Percentiles rank a stretch among this genome's conserved stretches.
Conservation (phyloP, 495 filamentous ascomycete genomes). For the Penicillium steckii region DNA sequence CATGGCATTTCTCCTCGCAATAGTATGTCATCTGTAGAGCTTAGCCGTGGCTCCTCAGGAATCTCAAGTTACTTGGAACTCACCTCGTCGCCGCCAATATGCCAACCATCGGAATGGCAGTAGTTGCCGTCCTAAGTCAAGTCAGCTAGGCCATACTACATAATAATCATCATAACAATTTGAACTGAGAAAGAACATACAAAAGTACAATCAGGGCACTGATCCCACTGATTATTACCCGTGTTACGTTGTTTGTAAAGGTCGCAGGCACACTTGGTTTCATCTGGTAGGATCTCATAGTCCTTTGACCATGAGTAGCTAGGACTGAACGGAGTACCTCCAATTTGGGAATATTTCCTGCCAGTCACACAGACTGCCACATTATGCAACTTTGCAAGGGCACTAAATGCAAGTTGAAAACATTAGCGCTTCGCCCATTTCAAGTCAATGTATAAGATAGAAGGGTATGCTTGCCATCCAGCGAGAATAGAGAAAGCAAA, state of each 20-base stretch:
- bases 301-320: conserved; percentile 3
- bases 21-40: not conserved
- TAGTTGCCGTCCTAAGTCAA: not conserved
- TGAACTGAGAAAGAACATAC: not conserved
- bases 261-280: conserved; percentile 12
- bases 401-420: not conserved
- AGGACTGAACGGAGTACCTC: conserved; percentile 1
- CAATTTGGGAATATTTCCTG: conserved; percentile 5
- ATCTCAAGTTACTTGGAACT: not conserved
- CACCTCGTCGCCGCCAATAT: not conserved
- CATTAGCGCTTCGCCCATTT: not conserved
- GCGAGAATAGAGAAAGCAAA: not conserved
- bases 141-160: not conserved
- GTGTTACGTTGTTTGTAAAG: conserved; percentile 24
- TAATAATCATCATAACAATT: not conserved
- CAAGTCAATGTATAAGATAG: not conserved
- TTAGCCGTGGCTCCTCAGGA: not conserved
- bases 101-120: not conserved
- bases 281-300: conserved; percentile 4
- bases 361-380: conserved; percentile 1
- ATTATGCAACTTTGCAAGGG: conserved; percentile 3
- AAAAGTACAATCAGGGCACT: conserved; percentile 22
- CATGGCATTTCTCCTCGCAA: not conserved
- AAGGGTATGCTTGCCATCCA: not conserved
- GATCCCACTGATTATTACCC: conserved; percentile 22